A percentile compares a stretch with the other conserved stretches of the same genome.
phyloP scores from a whole-genome alignment of 257 asterid species.

The Echites panduratus region DNA sequence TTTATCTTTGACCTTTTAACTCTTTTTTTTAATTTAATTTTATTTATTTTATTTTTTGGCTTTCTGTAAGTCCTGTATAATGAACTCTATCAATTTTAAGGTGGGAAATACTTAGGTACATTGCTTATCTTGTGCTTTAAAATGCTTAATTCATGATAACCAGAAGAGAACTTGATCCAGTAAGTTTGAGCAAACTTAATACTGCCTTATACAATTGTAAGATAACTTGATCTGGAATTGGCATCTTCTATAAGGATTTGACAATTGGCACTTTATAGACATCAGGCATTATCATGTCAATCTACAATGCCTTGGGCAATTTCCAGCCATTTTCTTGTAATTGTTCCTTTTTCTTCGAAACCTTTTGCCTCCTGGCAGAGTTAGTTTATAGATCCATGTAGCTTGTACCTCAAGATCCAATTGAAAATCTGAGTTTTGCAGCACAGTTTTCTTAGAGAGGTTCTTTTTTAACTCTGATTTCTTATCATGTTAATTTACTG shows the following conservation, averaged over 20 bases:
- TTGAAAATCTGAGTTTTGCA: no score
- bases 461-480: no score
- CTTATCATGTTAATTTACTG: background rate
- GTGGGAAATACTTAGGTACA: background rate
- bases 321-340: background rate
- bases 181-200: background rate
- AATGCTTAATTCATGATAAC: background rate
- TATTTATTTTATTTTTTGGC: background rate
- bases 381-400: no score
- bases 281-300: background rate
- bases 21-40: background rate
- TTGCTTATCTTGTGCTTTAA: background rate
- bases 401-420: no score
- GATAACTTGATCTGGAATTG: background rate
- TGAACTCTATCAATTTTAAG: background rate
- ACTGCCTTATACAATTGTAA: background rate
- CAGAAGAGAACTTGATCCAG: background rate
- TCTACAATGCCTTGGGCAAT: background rate
- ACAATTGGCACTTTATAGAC: background rate
- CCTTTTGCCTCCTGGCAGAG: no score
- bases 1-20: constrained; percentile 19
- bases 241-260: background rate
- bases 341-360: no score
- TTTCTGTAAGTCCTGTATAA: background rate
- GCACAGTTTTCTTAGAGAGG: no score